phyloP scores from a whole-genome alignment of 129 eudicot genomes.

The Tagetes erecta region DNA sequence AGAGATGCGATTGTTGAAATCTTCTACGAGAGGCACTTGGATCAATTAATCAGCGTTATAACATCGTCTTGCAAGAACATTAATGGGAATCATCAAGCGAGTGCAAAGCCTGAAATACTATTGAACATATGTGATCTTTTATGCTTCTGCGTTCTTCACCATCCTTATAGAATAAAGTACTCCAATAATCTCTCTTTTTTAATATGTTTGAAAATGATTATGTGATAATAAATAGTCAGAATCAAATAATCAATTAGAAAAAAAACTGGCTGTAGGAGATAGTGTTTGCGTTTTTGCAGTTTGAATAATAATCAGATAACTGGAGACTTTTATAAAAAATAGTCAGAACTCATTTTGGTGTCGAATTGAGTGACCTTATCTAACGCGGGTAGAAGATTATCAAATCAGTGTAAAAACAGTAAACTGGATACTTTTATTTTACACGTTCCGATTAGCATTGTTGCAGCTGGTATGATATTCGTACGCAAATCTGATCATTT shows the following conservation, averaged over 20 bases:
- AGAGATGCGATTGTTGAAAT: slow-evolving; percentile 74
- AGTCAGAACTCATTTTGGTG: not conserved
- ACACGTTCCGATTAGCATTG: not conserved
- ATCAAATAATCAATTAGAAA: not conserved
- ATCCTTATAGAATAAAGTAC: slow-evolving; percentile 90
- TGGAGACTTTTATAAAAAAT: no score
- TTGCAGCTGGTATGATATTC: slow-evolving; percentile 1
- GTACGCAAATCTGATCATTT: not conserved
- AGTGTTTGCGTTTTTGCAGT: not conserved
- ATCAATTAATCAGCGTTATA: slow-evolving; percentile 67
- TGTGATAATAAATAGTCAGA: slow-evolving; percentile 1
- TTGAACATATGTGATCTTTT: slow-evolving; percentile 77
- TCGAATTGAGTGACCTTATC: not conserved
- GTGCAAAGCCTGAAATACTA: slow-evolving; percentile 80
- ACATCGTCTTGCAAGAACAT: slow-evolving; percentile 57
- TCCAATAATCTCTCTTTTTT: slow-evolving; percentile 15
- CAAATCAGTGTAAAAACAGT: not conserved
- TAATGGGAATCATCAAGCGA: slow-evolving; percentile 33
- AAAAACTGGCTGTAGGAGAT: not conserved
- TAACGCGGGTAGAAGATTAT: not conserved
- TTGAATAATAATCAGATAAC: not conserved
- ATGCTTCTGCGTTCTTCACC: slow-evolving; percentile 87
- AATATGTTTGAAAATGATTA: slow-evolving; percentile 6
- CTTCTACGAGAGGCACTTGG: slow-evolving; percentile 87
- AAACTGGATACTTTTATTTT: not conserved